Base-by-base conservation (phyloP, 2,329 filamentous ascomycete genomes). In the Neurospora sp. region DNA sequence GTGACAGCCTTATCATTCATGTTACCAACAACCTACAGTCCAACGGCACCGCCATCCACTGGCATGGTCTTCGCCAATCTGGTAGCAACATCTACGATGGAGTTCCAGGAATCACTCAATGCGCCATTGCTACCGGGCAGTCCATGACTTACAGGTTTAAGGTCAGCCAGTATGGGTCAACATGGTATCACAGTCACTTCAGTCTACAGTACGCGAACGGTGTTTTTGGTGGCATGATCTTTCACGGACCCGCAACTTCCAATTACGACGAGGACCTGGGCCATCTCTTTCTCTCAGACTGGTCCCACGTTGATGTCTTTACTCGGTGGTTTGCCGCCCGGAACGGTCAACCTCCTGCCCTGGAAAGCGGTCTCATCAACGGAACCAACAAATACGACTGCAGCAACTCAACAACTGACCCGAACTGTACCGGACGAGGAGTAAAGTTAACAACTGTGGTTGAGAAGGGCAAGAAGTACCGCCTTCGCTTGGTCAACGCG, bases 201-300 rank as follows among this genome's bases (percentile, higher is more conserved):
- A 72, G 74, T 8, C 71, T 79, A 1, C 79, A 81, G 70, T 76
- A 76, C 58, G 68, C 76, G 11, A 80, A 85, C 69, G 85, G 85
- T 13, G 75, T 85, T 0, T 78, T 81, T 38, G 85, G 85, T 4
- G 80, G 80, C 2, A 82, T 86, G 58, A 77, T 85, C 38, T 79
- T 84, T 70, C 76, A 82, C 67, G 83, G 83, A 0, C 83, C 83
- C 0, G 78, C 81, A 1, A 80, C 79, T 5, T 78, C 77, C 38
- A 78, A 84, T 75, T 85, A 84, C 73, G 84, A 86, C 70, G 78
- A 81, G 66, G 85, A 87, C 73, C 78, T 86, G 0, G 85, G 84
- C 23, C 73, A 79, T 10, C 74, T 85, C 1, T 80, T 83, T 5
- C 76, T 87, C n/a, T 81, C 80, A 9, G 85, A 87, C 72, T 86